phyloP scores from a whole-genome alignment of 1,284 basidiomycete genomes.

The Violaceomyces palustris region DNA sequence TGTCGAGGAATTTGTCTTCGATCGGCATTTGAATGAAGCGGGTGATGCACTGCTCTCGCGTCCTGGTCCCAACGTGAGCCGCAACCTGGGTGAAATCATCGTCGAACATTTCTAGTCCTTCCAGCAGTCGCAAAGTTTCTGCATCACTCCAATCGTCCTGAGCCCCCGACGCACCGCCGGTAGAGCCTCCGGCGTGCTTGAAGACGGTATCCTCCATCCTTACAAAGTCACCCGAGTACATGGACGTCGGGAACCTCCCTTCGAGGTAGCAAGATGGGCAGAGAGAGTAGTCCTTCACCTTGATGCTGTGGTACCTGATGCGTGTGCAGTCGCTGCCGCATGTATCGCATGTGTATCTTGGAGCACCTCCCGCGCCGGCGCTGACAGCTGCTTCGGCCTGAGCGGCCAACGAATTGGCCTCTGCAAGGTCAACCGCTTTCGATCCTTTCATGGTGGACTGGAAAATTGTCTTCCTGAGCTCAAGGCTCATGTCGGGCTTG shows the following conservation, averaged over 20 bases:
- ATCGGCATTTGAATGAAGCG: constrained; percentile 95
- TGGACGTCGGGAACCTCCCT: constrained; percentile 88
- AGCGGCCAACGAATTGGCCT: constrained; percentile 43
- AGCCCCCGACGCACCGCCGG: constrained; percentile 56
- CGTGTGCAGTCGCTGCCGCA: constrained; percentile 88
- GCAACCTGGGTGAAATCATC: constrained; percentile 92
- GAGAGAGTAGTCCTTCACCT: constrained; percentile 73
- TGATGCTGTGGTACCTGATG: constrained; percentile 85
- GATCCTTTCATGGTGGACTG: constrained; percentile 48
- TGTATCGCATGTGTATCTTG: constrained; percentile 77
- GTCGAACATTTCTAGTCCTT: constrained; percentile 95
- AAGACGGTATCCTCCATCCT: constrained; percentile 63
- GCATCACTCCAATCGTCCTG: constrained; percentile 84
- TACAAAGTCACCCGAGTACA: constrained; percentile 98
- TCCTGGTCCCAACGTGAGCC: constrained; percentile 83
- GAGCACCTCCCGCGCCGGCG: constrained; percentile 55
- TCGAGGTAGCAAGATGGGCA: constrained; percentile 74
- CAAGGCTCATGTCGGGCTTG: constrained; percentile 54
- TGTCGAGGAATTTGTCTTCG: constrained; percentile 76
- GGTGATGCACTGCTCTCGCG: constrained; percentile 88
- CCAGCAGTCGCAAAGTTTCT: constrained; percentile 79
- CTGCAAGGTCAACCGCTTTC: constrained; percentile 38
- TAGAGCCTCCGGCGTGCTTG: constrained; percentile 55
- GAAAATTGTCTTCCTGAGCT: constrained; percentile 48
- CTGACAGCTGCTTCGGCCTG: constrained; percentile 59